Evolutionary conservation across 352 stramenopile species (phyloP), one percentile per base, ranked within the genome.

Genomic region (Globisporangium megalacanthum): DNA sequence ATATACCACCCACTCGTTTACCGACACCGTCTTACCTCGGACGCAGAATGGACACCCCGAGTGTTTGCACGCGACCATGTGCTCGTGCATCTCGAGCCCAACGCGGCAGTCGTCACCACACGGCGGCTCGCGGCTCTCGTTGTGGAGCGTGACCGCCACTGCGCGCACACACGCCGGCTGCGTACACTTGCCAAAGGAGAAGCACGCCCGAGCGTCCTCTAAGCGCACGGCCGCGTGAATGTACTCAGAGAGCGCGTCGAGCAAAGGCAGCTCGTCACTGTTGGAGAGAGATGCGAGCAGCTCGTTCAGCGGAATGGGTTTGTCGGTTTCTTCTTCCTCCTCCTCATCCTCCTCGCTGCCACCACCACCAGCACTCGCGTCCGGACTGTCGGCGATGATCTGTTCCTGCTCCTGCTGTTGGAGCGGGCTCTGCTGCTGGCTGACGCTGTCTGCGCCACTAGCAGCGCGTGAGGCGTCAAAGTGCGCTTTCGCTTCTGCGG

Each of bases 211-310:
- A 2, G 58, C 70, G 29, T 78, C 70, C 56, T 75, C 61, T 9
- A 75, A 20, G 6, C 54, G 49, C 8, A 73, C 63, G 10, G 69
- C 69, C 0, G 58, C 64, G 53, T 73, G 52, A 41, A 68, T 75
- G 29, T 73, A 62, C 48, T 75, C 70, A 2, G 70, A 64, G 7
- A 78, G 70, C 19, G 61, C 54, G 36, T 78, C 70, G 22, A 71
- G 19, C 44, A 75, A 52, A 7, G 22, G 52, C 5, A 49, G 33
- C n/a, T 69, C 65, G 14, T 68, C 60, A 0, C 64, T 66, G 25
- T 29, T 29, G 4, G 64, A 58, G 8, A 68, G 52, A 10, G 50
- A 61, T 22, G 60, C 54, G 13, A 78, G 56, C 6, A 73, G 60
- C 6, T 67, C 64, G 48, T 73, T 58, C 2, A 78, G 58, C 31